Percentiles rank a stretch among this genome's conserved stretches.
phyloP scores from a whole-genome alignment of 2,329 filamentous ascomycete genomes.

The Paecilomyces fulvus region DNA sequence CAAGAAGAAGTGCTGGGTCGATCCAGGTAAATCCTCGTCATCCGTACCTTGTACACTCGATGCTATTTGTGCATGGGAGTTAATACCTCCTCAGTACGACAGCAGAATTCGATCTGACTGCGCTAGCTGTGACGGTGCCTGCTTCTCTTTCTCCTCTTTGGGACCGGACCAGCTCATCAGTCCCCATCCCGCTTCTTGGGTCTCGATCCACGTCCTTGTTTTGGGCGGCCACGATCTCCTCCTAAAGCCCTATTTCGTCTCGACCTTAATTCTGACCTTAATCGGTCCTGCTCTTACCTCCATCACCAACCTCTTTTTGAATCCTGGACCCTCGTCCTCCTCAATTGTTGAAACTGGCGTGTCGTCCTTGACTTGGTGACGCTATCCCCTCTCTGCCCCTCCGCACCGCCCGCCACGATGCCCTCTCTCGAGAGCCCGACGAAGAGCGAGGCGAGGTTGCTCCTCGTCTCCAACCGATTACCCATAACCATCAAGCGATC shows the following conservation, averaged over 20 bases:
- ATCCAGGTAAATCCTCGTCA: too few species aligned
- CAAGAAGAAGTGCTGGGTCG: too few species aligned
- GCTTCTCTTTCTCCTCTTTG: too few species aligned
- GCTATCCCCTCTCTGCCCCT: conserved; percentile 1
- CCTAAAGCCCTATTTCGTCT: neutral
- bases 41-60: too few species aligned
- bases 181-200: neutral
- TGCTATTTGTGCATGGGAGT: too few species aligned
- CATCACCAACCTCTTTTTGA: neutral
- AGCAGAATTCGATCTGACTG: neutral
- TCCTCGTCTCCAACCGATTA: conserved; percentile 88
- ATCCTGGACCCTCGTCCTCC: neutral
- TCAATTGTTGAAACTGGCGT: neutral
- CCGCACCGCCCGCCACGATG: conserved; percentile 17
- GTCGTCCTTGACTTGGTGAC: neutral
- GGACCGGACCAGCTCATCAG: neutral
- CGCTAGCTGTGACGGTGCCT: neutral
- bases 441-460: conserved; percentile 44
- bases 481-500: conserved; percentile 94
- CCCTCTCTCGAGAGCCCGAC: conserved; percentile 23
- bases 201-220: neutral
- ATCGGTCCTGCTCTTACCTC: neutral
- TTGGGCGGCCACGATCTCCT: neutral
- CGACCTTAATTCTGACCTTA: neutral
- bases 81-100: too few species aligned